Percentiles rank a stretch among this genome's conserved stretches.
Conservation (phyloP, 75 land plant genomes). For the Azolla pinnata region DNA sequence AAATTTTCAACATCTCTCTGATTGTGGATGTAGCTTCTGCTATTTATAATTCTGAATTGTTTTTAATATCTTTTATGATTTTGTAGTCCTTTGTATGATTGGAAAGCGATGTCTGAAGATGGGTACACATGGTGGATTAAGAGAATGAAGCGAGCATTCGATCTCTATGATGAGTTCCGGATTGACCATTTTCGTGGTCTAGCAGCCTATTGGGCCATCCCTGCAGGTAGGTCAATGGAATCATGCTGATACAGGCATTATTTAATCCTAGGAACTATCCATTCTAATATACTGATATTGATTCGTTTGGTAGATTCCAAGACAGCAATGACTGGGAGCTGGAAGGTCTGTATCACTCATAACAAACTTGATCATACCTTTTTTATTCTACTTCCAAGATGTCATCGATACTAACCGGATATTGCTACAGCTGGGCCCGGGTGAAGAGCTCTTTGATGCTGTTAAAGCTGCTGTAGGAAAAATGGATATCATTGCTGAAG, state of each 20-base stretch:
- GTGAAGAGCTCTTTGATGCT: slow-evolving; percentile 69
- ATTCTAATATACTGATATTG: neutral
- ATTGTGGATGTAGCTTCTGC: too few relatives aligned
- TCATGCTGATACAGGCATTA: neutral
- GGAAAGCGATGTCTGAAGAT: slow-evolving; percentile 81
- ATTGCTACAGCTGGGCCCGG: slow-evolving; percentile 74
- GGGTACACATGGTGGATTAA: slow-evolving; percentile 83
- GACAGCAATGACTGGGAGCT: slow-evolving; percentile 57
- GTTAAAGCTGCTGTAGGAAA: slow-evolving; percentile 70
- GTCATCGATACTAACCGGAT: too few relatives aligned
- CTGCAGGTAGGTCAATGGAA: slow-evolving; percentile 42
- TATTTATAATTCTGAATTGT: too few relatives aligned
- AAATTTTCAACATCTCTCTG: too few relatives aligned
- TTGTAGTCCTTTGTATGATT: slow-evolving; percentile 81
- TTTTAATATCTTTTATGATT: too few relatives aligned
- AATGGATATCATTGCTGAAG: slow-evolving; percentile 84
- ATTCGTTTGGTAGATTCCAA: slow-evolving; percentile 45
- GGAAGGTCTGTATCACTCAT: slow-evolving; percentile 58
- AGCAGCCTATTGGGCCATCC: slow-evolving; percentile 94
- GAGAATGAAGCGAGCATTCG: slow-evolving; percentile 62
- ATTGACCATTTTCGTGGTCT: slow-evolving; percentile 95
- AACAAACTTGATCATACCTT: neutral
- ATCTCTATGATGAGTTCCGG: slow-evolving; percentile 89
- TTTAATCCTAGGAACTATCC: neutral
- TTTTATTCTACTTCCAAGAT: too few relatives aligned